Base-by-base conservation (phyloP, 2,329 filamentous ascomycete genomes). In the Cladorrhinum sp. region DNA sequence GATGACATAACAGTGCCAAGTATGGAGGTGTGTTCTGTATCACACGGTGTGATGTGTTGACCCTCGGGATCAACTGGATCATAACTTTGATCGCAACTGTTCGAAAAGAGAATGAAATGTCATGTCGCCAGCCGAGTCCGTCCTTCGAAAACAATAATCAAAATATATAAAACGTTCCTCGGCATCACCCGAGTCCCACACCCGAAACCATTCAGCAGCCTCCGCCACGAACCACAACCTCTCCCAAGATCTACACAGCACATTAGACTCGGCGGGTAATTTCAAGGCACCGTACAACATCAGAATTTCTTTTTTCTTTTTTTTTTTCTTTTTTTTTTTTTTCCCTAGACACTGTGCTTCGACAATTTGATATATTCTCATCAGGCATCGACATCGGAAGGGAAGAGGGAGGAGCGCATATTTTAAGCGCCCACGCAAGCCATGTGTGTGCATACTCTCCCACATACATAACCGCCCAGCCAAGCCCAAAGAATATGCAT, bases 1-100 rank as follows among this genome's bases (percentile, higher is more conserved):
- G 52, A 55, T 55, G 53, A 55, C 53, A 55, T 55, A 30, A 55
- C 53, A 55, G 53, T 55, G 53, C 36, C 42, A 46, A 21, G 53
- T 54, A 30, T 23, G 23, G 26, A 14, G 24, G 3, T 18, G 7
- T 20, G 16, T 18, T 16, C 10, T 21, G n/a, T 8, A 42, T 42
- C 36, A 36, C 33, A 55, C 53, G 33, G 53, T 55, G 53, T 55
- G 20, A 55, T 55, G 53, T 55, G 30, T 42, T 14, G 12, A 21
- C 12, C 42, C 42, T 16, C 42, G 42, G 8, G 18, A 21, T 46
- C n/a, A n/a, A n/a, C n/a, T n/a, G n/a, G n/a, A n/a, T n/a, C n/a
- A n/a, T n/a, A n/a, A n/a, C n/a, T n/a, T n/a, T n/a, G n/a, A n/a
- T n/a, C n/a, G n/a, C n/a, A n/a, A n/a, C n/a, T n/a, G n/a, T n/a